Evolutionary conservation across 1,284 basidiomycete species (phyloP), one percentile per base, ranked within the genome.

Genomic region (Fomitopsis palustris): DNA sequence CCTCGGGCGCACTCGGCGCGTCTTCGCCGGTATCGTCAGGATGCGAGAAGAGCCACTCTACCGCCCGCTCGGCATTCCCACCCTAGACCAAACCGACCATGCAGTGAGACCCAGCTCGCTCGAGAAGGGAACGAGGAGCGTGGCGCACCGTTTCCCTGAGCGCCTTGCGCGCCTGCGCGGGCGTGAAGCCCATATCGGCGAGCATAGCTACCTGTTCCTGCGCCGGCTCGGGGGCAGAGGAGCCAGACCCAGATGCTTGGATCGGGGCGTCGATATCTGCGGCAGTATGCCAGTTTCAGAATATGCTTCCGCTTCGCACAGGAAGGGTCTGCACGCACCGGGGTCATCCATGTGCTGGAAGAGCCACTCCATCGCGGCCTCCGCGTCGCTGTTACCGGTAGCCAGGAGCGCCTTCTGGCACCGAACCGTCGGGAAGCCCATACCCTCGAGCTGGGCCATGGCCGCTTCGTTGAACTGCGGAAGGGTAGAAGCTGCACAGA

Each of bases 11-110:
- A 1, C 67, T 64, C 16, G 77, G 60, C 1, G 71, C 62, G 17
- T 87, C 86, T 67, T 92, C 87, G 21, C 94, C 95, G 1, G 74
- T 80, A 66, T 98, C 95, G 59, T 94, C 94, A 0, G 95, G 91
- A 69, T 99, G 92, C 62, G 85, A 93, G 76, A 99, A 98, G n/a
- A 98, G 77, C 96, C 96, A 99, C 64, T 97, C 96, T 3, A 98
- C 87, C 0, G 96, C 96, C 25, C 90, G 83, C 66, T 96, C 95
- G 0, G 86, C 74, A 67, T 94, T 84, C 19, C 88, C 88, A 45
- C 78, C 79, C 89, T 95, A 65, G 2, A 29, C 8, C 2, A n/a
- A n/a, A n/a, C 19, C 1, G 1, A 14, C 12, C 39, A 7, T 39
- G 16, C 27, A 47, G 41, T 8, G 45, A 29, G 45, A 4, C 16